These are phyloP conservation scores for Penicillium herquei DNA, from an alignment of 495 filamentous ascomycete species.

Conservation along the genomic window DNA sequence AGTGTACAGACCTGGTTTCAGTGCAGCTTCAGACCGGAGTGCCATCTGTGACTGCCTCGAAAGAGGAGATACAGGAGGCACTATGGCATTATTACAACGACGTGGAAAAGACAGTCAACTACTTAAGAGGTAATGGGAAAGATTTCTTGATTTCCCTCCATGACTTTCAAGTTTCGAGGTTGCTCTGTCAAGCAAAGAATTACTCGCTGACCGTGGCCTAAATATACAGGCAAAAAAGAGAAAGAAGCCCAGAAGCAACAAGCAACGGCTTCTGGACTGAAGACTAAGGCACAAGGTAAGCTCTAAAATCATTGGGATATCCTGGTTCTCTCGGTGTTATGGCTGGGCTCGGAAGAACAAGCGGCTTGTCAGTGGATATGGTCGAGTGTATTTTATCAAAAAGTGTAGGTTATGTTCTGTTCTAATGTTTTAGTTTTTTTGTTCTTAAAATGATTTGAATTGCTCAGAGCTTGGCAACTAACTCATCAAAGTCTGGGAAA, in stretches of 20 bases:
- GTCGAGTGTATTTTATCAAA: too few species aligned
- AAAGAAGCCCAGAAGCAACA: slow-evolving; percentile 43
- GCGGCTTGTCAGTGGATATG: too few species aligned
- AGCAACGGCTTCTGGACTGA: slow-evolving; percentile 34
- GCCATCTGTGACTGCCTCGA: slow-evolving; percentile 39
- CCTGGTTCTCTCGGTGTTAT: slow-evolving; percentile 15
- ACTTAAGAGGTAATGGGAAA: slow-evolving; percentile 58
- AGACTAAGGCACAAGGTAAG: slow-evolving; percentile 51
- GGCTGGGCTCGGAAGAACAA: slow-evolving; percentile 34
- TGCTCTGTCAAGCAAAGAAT: neutral
- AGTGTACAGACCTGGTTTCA: slow-evolving; percentile 39
- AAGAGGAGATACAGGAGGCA: slow-evolving; percentile 76
- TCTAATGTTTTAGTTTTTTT: slow-evolving; percentile 14
- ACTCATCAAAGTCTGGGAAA: slow-evolving; percentile 29
- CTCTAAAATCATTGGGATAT: slow-evolving; percentile 13
- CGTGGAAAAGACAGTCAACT: slow-evolving; percentile 76
- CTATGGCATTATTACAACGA: slow-evolving; percentile 98
- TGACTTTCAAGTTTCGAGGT: neutral
- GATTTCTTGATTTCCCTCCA: neutral
- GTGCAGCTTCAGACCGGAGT: slow-evolving; percentile 38
- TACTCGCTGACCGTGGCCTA: neutral
- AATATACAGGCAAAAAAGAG: slow-evolving; percentile 38
- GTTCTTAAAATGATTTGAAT: slow-evolving; percentile 1
- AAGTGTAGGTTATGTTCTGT: neutral
- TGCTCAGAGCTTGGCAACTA: slow-evolving; percentile 29